Percentiles rank a stretch among this genome's conserved stretches.
These are phyloP conservation scores for Penicillium olsonii DNA, from an alignment of 2,329 filamentous ascomycete species.

Conservation along the genomic window DNA sequence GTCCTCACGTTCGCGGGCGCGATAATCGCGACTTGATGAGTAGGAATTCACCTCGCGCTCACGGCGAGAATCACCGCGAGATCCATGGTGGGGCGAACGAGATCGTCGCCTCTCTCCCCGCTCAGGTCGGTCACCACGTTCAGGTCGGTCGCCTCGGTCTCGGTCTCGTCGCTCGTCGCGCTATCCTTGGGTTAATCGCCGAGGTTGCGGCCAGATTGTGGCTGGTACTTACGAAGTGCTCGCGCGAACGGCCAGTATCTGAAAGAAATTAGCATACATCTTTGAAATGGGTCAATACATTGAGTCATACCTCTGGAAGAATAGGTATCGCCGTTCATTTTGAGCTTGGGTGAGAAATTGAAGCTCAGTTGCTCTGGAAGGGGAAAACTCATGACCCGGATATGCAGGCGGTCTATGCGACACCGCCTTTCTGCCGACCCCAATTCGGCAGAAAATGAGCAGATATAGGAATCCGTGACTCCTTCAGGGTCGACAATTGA, in stretches of 20 bases:
- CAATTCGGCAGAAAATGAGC: conserved; percentile 1
- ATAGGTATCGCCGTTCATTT: conserved; percentile 85
- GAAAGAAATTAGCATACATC: conserved; percentile 28
- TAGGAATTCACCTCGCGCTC: conserved; percentile 82
- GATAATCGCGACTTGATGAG: conserved; percentile 87
- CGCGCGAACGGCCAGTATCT: conserved; percentile 56
- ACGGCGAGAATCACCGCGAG: conserved; percentile 63
- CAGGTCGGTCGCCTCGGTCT: conserved; percentile 57
- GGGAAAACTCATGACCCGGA: conserved; percentile 36
- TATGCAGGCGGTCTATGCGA: conserved; percentile 16
- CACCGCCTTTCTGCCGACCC: conserved; percentile 26
- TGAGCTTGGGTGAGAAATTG: conserved; percentile 33
- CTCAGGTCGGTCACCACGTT: conserved; percentile 39
- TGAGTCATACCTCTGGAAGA: conserved; percentile 67
- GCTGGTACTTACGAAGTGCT: conserved; percentile 52
- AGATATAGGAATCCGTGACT: neutral
- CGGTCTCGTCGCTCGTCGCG: conserved; percentile 51
- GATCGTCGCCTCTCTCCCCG: conserved; percentile 73
- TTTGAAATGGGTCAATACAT: neutral
- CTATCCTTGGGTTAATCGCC: conserved; percentile 29
- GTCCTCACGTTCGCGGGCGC: conserved; percentile 91
- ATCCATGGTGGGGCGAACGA: conserved; percentile 77
- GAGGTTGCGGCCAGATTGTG: conserved; percentile 6
- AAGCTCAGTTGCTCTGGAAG: conserved; percentile 24
- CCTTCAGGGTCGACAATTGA: neutral